Evolutionary conservation across 2,329 filamentous ascomycete species (phyloP).

Genomic region (Hypoxylon sp.): DNA sequence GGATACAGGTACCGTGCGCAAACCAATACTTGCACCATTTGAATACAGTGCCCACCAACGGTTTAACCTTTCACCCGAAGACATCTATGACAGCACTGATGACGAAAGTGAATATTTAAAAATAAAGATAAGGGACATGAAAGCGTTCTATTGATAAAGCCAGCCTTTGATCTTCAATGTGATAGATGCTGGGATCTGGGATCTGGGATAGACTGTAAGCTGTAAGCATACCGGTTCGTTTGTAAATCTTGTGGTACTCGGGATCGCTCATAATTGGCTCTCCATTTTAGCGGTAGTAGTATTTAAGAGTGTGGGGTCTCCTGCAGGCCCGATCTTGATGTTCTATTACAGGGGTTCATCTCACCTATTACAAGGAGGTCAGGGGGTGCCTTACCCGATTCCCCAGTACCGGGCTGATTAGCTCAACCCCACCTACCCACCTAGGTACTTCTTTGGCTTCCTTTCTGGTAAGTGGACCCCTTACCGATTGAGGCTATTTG

Average conservation of each 20-base stretch:
- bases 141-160: background rate
- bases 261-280: background rate
- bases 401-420: slow-evolving; percentile 15
- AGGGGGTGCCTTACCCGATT: slow-evolving; percentile 11
- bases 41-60: background rate
- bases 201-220: background rate
- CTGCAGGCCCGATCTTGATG: slow-evolving; percentile 14
- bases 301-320: slow-evolving; percentile 20
- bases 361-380: slow-evolving; percentile 15
- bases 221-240: background rate
- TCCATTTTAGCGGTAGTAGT: background rate
- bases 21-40: background rate
- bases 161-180: background rate
- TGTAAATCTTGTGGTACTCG: background rate
- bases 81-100: background rate
- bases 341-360: slow-evolving; percentile 19
- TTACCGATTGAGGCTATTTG: slow-evolving; percentile 58
- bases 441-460: no score
- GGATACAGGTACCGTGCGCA: background rate
- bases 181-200: background rate
- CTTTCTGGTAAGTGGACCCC: slow-evolving; percentile 34
- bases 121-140: background rate
- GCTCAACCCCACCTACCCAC: slow-evolving; percentile 20
- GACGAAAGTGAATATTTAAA: background rate
- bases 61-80: background rate